Evolutionary conservation across 805 yeast species (phyloP).

Genomic region (Lachancea waltii): DNA sequence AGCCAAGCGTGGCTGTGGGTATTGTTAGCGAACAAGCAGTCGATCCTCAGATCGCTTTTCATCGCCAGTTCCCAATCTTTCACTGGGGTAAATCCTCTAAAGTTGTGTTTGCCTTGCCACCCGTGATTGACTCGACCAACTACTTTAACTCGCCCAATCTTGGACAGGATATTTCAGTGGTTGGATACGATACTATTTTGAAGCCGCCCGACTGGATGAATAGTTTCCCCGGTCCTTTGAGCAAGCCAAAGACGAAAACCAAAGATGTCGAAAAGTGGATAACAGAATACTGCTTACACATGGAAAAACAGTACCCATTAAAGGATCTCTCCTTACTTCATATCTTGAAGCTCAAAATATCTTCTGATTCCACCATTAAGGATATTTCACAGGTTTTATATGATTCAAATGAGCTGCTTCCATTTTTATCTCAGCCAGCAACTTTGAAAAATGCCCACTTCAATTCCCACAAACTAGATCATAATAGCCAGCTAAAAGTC

Average conservation of each 20-base stretch:
- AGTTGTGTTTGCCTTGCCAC: conserved; percentile 41
- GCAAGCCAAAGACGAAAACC: conserved; percentile 44
- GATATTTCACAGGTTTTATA: conserved; percentile 32
- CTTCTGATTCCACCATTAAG: conserved; percentile 26
- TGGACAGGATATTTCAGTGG: conserved; percentile 33
- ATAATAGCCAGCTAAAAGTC: conserved; percentile 26
- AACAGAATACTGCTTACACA: conserved; percentile 30
- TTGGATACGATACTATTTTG: conserved; percentile 31
- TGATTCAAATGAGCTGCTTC: conserved; percentile 26
- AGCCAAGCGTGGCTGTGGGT: background rate
- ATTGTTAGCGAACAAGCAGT: conserved; percentile 12
- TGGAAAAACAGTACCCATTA: conserved; percentile 18
- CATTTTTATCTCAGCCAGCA: conserved; percentile 22
- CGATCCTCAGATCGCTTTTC: conserved; percentile 49
- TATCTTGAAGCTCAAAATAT: conserved; percentile 22
- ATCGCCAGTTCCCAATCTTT: conserved; percentile 71
- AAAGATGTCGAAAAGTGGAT: conserved; percentile 70
- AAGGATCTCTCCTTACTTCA: conserved; percentile 21
- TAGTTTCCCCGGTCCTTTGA: conserved; percentile 47
- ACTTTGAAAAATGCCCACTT: conserved; percentile 14
- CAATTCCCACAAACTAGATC: conserved; percentile 39
- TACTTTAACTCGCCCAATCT: conserved; percentile 9
- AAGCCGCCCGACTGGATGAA: conserved; percentile 28
- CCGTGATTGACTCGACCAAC: conserved; percentile 12
- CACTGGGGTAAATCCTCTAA: conserved; percentile 51